Evolutionary conservation across 1,284 basidiomycete genomes (phyloP).

Genomic region (Trametes pubescens): DNA sequence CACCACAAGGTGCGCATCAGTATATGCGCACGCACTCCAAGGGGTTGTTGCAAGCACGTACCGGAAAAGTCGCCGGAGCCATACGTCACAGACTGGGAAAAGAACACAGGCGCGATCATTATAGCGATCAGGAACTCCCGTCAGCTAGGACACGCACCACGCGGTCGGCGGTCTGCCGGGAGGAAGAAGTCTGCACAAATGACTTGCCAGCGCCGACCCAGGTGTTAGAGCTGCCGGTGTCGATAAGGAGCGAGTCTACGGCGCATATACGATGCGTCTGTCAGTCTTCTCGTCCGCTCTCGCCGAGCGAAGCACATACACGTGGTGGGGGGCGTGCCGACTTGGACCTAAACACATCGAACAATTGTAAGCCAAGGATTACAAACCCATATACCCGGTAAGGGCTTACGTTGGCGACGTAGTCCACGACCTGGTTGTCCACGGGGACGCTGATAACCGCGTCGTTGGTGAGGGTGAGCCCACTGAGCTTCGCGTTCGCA

Average conservation of each 20-base stretch:
- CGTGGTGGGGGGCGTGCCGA: slow-evolving; percentile 36
- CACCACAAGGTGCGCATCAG: not conserved
- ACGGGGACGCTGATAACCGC: slow-evolving; percentile 30
- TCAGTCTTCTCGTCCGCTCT: slow-evolving; percentile 2
- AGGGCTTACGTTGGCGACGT: slow-evolving; percentile 33
- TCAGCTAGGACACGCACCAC: slow-evolving; percentile 20
- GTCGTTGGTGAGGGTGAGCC: slow-evolving; percentile 21
- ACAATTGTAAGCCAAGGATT: not conserved
- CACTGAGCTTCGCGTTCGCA: slow-evolving; percentile 29
- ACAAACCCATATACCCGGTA: not conserved
- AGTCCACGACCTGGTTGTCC: slow-evolving; percentile 37
- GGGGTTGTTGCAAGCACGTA: slow-evolving; percentile 18
- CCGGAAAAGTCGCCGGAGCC: slow-evolving; percentile 60
- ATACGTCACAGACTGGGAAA: slow-evolving; percentile 50
- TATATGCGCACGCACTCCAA: not conserved
- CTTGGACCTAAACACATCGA: slow-evolving; percentile 25
- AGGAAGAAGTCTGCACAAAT: slow-evolving; percentile 55
- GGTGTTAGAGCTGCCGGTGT: slow-evolving; percentile 57
- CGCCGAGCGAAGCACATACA: slow-evolving; percentile 21
- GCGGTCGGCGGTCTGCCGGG: slow-evolving; percentile 30
- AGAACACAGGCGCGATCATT: not conserved
- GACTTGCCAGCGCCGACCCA: slow-evolving; percentile 60
- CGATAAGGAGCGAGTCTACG: slow-evolving; percentile 33
- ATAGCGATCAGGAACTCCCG: not conserved
- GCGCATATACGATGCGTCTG: not conserved